Percentiles rank a stretch among this genome's conserved stretches.
Evolutionary conservation across 2,329 filamentous ascomycete species (phyloP).

Genomic region (Rhynchosporium agropyri): DNA sequence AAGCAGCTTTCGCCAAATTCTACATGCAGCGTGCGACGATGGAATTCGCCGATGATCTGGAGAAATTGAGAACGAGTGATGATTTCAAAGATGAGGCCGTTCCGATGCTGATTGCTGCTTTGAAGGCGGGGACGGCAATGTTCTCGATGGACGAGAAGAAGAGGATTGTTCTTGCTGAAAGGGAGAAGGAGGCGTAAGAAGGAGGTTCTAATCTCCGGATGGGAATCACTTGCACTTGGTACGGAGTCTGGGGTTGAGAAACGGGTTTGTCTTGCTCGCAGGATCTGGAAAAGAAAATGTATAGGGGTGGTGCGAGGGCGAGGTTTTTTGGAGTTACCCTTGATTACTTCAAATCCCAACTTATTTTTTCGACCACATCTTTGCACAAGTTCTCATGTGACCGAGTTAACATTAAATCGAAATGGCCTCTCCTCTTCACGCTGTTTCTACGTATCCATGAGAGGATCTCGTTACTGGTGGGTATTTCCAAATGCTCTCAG

Average conservation of each 20-base stretch:
- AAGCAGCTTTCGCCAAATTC: slow-evolving; percentile 57
- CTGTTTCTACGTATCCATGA: no score
- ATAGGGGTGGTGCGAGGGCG: no score
- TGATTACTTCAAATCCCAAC: no score
- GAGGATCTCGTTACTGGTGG: no score
- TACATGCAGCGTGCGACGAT: slow-evolving; percentile 70
- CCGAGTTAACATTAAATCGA: no score
- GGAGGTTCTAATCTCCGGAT: neutral
- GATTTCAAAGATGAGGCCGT: slow-evolving; percentile 71
- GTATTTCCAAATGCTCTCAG: no score
- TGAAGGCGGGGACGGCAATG: slow-evolving; percentile 67
- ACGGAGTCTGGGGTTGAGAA: slow-evolving; percentile 8
- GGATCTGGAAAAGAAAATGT: no score
- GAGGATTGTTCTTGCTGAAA: slow-evolving; percentile 34
- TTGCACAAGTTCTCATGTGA: no score
- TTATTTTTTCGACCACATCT: no score
- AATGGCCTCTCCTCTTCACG: no score
- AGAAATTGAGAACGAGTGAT: slow-evolving; percentile 67
- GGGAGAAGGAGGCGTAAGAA: neutral
- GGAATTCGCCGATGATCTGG: slow-evolving; percentile 74
- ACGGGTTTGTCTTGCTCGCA: neutral
- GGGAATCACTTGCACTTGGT: neutral
- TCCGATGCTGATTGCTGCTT: slow-evolving; percentile 65
- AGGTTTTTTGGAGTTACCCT: no score
- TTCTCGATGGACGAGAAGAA: slow-evolving; percentile 59